These are phyloP conservation scores for Cutaneotrichosporon cavernicola DNA, from an alignment of 1,284 basidiomycete genomes.

Conservation along the genomic window DNA sequence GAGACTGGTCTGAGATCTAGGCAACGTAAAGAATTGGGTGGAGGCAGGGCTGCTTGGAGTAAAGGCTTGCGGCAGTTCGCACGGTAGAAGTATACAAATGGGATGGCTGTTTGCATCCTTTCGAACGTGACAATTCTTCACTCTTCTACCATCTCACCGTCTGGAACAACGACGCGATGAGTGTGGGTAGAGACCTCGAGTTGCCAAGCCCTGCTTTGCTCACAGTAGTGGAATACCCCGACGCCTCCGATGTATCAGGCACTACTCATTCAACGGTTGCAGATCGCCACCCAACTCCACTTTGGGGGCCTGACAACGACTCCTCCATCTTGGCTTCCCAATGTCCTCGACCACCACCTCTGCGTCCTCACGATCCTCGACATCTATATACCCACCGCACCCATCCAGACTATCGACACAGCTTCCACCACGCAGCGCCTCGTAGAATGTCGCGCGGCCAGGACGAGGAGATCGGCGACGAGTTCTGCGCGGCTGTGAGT, in stretches of 20 bases:
- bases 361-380: not conserved
- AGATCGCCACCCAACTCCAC: constrained; percentile 3
- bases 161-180: not conserved
- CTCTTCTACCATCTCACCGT: not conserved
- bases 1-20: not conserved
- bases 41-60: too few species aligned
- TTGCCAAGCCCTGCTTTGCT: not conserved
- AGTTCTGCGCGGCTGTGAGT: constrained; percentile 8
- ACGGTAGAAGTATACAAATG: too few species aligned
- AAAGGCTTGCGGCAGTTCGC: too few species aligned
- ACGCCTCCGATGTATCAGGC: not conserved
- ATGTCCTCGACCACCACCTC: not conserved
- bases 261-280: not conserved
- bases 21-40: not conserved
- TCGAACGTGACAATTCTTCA: not conserved
- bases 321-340: not conserved
- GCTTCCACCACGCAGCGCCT: not conserved
- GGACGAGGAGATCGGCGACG: constrained; percentile 6
- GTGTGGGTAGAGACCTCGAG: not conserved
- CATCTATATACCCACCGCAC: not conserved
- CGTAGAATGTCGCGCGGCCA: not conserved
- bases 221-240: not conserved
- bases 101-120: not conserved
- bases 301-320: not conserved
- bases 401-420: not conserved